A percentile compares a stretch with the other conserved stretches of the same genome.
These are phyloP conservation scores for Cinchona pubescens DNA, from an alignment of 257 asterid species.

Conservation along the genomic window DNA sequence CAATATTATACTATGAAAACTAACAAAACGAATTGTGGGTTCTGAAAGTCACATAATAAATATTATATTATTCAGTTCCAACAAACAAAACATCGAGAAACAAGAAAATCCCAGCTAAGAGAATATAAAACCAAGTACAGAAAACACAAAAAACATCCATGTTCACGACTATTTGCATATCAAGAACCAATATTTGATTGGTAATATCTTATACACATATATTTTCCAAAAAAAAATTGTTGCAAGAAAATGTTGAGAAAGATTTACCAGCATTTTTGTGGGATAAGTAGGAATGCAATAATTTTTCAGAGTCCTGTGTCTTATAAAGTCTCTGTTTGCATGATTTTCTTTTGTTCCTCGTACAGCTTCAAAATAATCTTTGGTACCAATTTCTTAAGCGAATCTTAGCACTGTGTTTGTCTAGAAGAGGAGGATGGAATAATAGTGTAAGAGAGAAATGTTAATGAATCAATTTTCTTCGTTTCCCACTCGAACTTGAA, in stretches of 20 bases:
- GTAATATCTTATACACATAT: too few species aligned
- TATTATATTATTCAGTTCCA: background rate
- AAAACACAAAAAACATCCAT: background rate
- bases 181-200: conserved; percentile 6
- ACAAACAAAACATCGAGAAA: background rate
- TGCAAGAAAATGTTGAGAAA: background rate
- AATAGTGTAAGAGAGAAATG: too few species aligned
- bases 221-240: too few species aligned
- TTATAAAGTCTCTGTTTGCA: background rate
- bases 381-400: background rate
- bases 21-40: background rate
- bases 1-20: background rate
- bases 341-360: background rate
- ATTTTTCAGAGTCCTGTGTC: background rate
- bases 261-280: conserved; percentile 20
- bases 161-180: conserved; percentile 3
- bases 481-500: background rate
- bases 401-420: background rate
- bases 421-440: background rate
- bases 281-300: too few species aligned
- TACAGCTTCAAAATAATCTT: background rate
- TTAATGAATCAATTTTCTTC: background rate
- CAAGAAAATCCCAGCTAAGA: conserved; percentile 4
- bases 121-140: background rate
- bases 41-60: conserved; percentile 6